Conservation (phyloP, 176 grass and related monocot species). For the Tillandsia leiboldiana region DNA sequence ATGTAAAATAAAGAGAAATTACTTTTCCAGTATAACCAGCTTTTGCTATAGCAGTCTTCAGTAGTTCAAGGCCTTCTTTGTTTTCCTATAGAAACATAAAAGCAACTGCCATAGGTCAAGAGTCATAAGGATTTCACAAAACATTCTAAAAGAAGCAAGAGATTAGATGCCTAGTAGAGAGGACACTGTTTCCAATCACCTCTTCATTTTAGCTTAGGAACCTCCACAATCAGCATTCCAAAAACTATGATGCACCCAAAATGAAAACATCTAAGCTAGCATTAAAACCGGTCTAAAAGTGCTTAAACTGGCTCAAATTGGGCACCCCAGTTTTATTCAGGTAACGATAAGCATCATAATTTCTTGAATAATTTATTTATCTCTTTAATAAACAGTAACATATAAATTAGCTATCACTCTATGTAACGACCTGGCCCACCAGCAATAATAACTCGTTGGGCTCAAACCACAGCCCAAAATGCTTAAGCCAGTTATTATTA, state of each 20-base stretch:
- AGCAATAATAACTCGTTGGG: too few species aligned
- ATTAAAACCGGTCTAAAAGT: too few species aligned
- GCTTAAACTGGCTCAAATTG: too few species aligned
- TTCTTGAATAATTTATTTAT: too few species aligned
- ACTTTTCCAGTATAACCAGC: constrained; percentile 95
- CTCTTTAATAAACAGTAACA: too few species aligned
- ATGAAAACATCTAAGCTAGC: too few species aligned
- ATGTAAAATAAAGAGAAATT: neutral
- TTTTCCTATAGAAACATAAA: constrained; percentile 49
- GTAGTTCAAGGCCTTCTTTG: constrained; percentile 90
- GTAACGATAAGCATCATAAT: too few species aligned
- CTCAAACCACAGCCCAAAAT: too few species aligned
- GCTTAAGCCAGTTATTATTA: too few species aligned
- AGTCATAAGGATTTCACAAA: constrained; percentile 3
- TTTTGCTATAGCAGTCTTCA: constrained; percentile 85
- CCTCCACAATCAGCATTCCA: neutral
- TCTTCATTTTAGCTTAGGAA: neutral
- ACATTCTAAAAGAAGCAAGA: neutral
- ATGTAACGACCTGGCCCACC: too few species aligned
- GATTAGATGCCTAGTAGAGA: neutral
- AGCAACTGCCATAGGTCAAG: neutral
- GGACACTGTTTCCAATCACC: neutral
- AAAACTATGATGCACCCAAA: neutral
- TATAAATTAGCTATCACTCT: too few species aligned
- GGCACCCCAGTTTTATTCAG: too few species aligned